Conservation (phyloP, 805 yeast species). For the Candida sphagnicola region DNA sequence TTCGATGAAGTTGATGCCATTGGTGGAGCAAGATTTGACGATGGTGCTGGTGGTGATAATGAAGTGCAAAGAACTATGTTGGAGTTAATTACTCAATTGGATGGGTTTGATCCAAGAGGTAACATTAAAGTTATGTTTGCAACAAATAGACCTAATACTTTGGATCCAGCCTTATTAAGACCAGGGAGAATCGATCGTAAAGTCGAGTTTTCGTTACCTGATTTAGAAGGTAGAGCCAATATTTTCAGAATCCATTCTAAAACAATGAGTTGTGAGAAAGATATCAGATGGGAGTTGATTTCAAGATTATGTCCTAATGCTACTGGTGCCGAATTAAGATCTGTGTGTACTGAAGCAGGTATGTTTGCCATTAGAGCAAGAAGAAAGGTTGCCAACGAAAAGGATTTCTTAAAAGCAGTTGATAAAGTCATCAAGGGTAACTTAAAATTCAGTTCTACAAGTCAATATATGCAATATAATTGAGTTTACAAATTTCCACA, state of each 20-base stretch:
- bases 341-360: constrained; percentile 99
- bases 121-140: constrained; percentile 99
- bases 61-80: constrained; percentile 99
- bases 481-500: constrained; percentile 23
- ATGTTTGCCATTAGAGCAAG: constrained; percentile 99
- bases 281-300: constrained; percentile 97
- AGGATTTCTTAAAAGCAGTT: constrained; percentile 95
- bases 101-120: constrained; percentile 98
- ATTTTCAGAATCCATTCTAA: constrained; percentile 96
- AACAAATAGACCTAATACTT: constrained; percentile 95
- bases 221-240: constrained; percentile 95
- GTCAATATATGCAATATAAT: constrained; percentile 98
- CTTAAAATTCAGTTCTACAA: constrained; percentile 94
- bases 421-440: constrained; percentile 98
- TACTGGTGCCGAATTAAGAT: constrained; percentile 97
- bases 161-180: constrained; percentile 95
- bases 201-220: constrained; percentile 95
- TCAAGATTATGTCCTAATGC: constrained; percentile 97
- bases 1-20: constrained; percentile 98
- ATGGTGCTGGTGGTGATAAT: constrained; percentile 99
- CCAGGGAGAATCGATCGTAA: constrained; percentile 99
- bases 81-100: constrained; percentile 95
- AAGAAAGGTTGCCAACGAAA: constrained; percentile 96
- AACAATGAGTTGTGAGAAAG: constrained; percentile 96
- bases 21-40: constrained; percentile 99